Evolutionary conservation across 2,329 filamentous ascomycete genomes (phyloP).

Genomic region (Alternaria solani): DNA sequence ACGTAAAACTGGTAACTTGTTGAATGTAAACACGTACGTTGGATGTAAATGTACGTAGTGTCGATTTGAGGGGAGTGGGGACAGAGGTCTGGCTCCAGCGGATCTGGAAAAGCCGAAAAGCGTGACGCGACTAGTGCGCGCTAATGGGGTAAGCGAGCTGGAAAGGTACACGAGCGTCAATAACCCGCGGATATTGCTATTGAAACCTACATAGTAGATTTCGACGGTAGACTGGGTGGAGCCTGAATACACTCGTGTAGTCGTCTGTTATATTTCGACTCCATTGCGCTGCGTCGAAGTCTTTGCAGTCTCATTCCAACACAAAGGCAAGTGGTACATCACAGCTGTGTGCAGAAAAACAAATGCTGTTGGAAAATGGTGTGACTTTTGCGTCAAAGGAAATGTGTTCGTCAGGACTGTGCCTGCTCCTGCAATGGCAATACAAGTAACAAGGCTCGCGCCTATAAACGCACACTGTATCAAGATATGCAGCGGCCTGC

Average conservation of each 20-base stretch:
- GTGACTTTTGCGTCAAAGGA: neutral
- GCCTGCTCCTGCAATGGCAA: neutral
- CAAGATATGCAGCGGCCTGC: neutral
- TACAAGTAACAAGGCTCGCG: neutral
- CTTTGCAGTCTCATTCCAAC: too few relatives aligned
- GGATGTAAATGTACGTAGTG: constrained; percentile 11
- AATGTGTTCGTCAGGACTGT: neutral
- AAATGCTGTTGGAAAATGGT: neutral
- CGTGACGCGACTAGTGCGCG: constrained; percentile 28
- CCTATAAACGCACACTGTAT: neutral
- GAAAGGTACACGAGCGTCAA: constrained; percentile 10
- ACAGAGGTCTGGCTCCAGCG: constrained; percentile 20
- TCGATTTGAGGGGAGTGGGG: constrained; percentile 21
- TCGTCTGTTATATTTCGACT: too few relatives aligned
- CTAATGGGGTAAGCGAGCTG: constrained; percentile 31
- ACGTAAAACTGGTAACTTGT: neutral
- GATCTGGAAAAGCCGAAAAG: constrained; percentile 27
- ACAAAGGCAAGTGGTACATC: neutral
- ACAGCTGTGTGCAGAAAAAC: neutral
- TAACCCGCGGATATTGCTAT: neutral
- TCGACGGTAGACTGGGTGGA: neutral
- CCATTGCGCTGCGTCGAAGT: too few relatives aligned
- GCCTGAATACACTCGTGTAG: too few relatives aligned
- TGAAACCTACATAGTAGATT: neutral
- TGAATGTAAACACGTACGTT: constrained; percentile 12